A percentile compares a stretch with the other conserved stretches of the same genome.
Conservation (phyloP, 179 eudicot genomes). For the Spergularia azorica region DNA sequence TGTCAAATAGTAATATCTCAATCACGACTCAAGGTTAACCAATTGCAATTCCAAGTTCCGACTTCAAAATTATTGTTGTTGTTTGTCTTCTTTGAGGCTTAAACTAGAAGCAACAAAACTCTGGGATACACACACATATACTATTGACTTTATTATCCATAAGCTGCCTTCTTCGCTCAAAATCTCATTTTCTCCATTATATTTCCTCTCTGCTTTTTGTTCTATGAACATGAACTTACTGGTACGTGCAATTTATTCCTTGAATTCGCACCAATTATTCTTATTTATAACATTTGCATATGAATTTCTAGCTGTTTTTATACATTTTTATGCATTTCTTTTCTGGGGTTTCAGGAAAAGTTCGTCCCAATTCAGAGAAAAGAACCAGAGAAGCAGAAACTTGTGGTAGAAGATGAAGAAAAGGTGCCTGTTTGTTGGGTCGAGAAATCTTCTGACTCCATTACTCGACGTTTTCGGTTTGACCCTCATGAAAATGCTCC, state of each 20-base stretch:
- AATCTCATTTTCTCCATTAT: too few relatives aligned
- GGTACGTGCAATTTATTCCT: slow-evolving; percentile 4
- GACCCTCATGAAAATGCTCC: slow-evolving; percentile 41
- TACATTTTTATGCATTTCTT: not conserved
- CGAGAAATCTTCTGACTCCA: slow-evolving; percentile 68
- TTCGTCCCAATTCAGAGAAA: slow-evolving; percentile 27
- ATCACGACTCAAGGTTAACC: too few relatives aligned
- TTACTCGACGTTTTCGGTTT: slow-evolving; percentile 65
- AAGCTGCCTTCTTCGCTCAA: too few relatives aligned
- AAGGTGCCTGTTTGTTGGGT: slow-evolving; percentile 55
- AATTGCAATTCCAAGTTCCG: too few relatives aligned
- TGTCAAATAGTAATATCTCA: too few relatives aligned
- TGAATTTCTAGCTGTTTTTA: not conserved
- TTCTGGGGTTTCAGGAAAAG: slow-evolving; percentile 27
- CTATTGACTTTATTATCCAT: too few relatives aligned
- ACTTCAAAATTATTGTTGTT: too few relatives aligned
- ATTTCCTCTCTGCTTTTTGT: too few relatives aligned
- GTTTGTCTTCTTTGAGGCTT: too few relatives aligned
- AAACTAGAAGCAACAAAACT: too few relatives aligned
- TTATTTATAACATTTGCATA: too few relatives aligned
- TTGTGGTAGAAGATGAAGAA: slow-evolving; percentile 27
- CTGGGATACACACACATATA: too few relatives aligned
- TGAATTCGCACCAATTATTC: not conserved
- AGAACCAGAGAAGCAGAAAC: slow-evolving; percentile 17
- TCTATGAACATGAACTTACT: slow-evolving; percentile 29